Percentiles rank a stretch among this genome's conserved stretches.
These are phyloP conservation scores for Fusarium siculi DNA, from an alignment of 2,329 filamentous ascomycete genomes.

Conservation along the genomic window DNA sequence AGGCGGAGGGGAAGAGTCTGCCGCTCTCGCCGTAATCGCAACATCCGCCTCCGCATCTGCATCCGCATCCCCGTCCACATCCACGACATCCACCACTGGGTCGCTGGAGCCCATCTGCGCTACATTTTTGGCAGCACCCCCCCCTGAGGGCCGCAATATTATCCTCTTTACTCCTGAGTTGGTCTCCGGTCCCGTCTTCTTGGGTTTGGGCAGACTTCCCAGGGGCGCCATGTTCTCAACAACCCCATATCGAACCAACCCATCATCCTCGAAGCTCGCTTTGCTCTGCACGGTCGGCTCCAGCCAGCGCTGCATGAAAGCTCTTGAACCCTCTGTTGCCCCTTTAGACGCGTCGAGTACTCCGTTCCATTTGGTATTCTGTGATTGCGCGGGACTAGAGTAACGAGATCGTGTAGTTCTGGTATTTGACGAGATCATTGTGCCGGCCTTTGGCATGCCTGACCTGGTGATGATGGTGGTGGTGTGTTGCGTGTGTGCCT, in stretches of 20 bases:
- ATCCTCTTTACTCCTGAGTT: conserved; percentile 54
- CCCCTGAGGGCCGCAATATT: conserved; percentile 56
- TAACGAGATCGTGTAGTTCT: conserved; percentile 66
- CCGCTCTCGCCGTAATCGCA: conserved; percentile 31
- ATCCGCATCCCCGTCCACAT: conserved; percentile 14
- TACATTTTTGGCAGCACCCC: conserved; percentile 42
- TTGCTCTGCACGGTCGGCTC: conserved; percentile 68
- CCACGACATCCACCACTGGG: conserved; percentile 38
- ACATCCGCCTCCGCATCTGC: conserved; percentile 40
- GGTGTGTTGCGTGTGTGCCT: conserved; percentile 19
- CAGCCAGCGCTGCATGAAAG: conserved; percentile 67
- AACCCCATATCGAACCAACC: conserved; percentile 78
- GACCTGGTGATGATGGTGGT: conserved; percentile 8
- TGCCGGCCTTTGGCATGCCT: conserved; percentile 24
- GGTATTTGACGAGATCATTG: conserved; percentile 57
- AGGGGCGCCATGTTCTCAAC: conserved; percentile 86
- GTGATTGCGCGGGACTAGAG: conserved; percentile 61
- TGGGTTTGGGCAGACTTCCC: conserved; percentile 74
- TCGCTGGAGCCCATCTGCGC: conserved; percentile 35
- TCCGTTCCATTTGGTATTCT: conserved; percentile 46
- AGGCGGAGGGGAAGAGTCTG: conserved; percentile 39
- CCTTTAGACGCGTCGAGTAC: conserved; percentile 53
- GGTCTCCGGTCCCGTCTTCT: conserved; percentile 49
- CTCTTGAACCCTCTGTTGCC: conserved; percentile 53
- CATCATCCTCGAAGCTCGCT: conserved; percentile 82